Evolutionary conservation across 1,284 basidiomycete genomes (phyloP), one percentile per base, ranked within the genome.

Genomic region (Pholiota adiposa): DNA sequence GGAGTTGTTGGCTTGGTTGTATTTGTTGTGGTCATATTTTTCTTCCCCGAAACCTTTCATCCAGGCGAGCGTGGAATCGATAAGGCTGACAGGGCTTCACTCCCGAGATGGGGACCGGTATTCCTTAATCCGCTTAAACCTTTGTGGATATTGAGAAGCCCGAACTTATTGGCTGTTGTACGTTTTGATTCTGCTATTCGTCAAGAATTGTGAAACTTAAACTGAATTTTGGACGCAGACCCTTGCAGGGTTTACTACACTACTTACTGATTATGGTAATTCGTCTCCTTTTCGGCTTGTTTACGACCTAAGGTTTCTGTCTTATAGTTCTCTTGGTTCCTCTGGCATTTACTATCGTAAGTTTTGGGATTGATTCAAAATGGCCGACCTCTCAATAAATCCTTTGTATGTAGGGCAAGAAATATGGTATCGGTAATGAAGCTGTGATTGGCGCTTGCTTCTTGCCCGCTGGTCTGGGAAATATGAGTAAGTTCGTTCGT

Each of bases 21-120:
- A 0, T 75, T 86, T 34, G 31, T 83, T 0, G 66, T 83, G 4
- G 76, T 87, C 18, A 66, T 77, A 4, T 58, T 84, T 27, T 80
- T 83, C 56, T 77, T 92, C 11, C 91, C 92, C 0, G 92, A 94
- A 70, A 93, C 91, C 0, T 82, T 79, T 43, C 74, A 73, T 40
- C 72, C 73, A 7, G 72, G 72, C 5, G 61, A 64, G 40, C 65
- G 71, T 49, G 72, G 73, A 0, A 60, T 75, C 3, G 75, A 75
- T 16, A 73, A 73, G 50, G 46, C 67, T 7, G 66, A 67, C 18
- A 60, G 68, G 29, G 54, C 55, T 14, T 54, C 49, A 8, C 60
- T 57, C 21, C 59, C 65, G 2, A 70, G 56, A 18, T 60, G 69
- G 67, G 25, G 67, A 8, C 64, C 67, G 3, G 65, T 73, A 1